Base-by-base conservation (phyloP, 2,329 filamentous ascomycete species). In the Fusarium bactridioides region DNA sequence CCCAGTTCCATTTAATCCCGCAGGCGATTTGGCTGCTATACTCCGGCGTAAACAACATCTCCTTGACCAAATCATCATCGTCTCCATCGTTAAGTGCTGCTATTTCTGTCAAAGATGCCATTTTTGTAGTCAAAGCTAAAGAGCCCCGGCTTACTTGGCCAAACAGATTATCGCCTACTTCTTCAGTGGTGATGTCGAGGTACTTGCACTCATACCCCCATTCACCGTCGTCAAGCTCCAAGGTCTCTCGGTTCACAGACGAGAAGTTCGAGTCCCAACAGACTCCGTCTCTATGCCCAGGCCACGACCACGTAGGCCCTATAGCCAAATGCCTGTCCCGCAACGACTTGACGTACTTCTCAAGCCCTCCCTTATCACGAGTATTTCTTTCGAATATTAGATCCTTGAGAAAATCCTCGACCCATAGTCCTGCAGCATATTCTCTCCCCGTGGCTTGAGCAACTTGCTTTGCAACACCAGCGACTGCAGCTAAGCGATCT, bases 11-110 rank as follows among this genome's bases (percentile, higher is more conserved):
- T 12, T 18, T 18, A 0, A 48, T 31, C 7, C 45, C 10, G 21
- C 21, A 31, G 10, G 27, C 27, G 10, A 7, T 8, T 12, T n/a
- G 21, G 11, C 21, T 12, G 5, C 13, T n/a, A n/a, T n/a, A 18
- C 15, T 31, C 21, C 3, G 21, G 27, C 7, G 21, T 18, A 10
- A 12, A 9, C 21, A 12, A 3, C 10, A 31, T 12, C 5, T 48
- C 10, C 4, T 11, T n/a, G 0, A n/a, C 9, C 5, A 48, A 15
- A 0, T n/a, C 21, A 18, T 9, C 27, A 12, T 29, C 13, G 0
- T 18, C 27, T n/a, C 7, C 7, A 0, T 48, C 19, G 0, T 18
- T 2, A 3, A 4, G 12, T 29, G 19, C 25, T 47, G 44, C 12
- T 1, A 47, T 29, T 3, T 47, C 25, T 3, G 9, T 4, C 12